Percentiles rank a stretch among this genome's conserved stretches.
phyloP scores from a whole-genome alignment of 2,329 filamentous ascomycete genomes.

The Microcyclospora pomicola region DNA sequence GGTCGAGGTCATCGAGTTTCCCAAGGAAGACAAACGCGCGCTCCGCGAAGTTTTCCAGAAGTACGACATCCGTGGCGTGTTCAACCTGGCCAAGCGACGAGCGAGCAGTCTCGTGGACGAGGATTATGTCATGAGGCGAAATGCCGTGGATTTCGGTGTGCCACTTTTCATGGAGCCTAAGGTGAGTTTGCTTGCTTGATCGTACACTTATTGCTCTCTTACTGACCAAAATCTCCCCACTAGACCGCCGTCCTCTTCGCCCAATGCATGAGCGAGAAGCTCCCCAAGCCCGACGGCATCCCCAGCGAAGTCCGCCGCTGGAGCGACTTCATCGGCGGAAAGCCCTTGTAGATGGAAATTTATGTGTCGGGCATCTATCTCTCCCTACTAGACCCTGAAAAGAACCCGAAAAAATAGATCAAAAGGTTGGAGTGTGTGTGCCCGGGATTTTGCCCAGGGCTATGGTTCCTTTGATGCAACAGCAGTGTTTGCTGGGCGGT shows the following conservation, averaged over 20 bases:
- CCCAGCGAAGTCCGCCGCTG: constrained; percentile 83
- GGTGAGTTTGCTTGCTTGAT: constrained; percentile 41
- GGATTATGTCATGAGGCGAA: constrained; percentile 91
- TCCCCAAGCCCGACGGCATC: constrained; percentile 76
- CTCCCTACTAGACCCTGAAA: too few relatives aligned
- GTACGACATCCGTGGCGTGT: constrained; percentile 89
- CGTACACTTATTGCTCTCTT: constrained; percentile 4
- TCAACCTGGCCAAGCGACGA: constrained; percentile 78
- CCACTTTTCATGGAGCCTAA: constrained; percentile 97
- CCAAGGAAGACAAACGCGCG: constrained; percentile 87
- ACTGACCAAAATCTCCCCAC: background rate
- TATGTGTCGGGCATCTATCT: too few relatives aligned
- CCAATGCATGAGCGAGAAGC: constrained; percentile 92
- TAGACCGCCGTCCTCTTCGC: constrained; percentile 93
- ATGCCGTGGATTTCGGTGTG: constrained; percentile 95
- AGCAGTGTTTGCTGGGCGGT: too few relatives aligned
- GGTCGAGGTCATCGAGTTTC: constrained; percentile 92
- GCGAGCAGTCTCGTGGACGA: constrained; percentile 78
- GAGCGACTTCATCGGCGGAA: constrained; percentile 88
- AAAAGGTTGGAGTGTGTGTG: too few relatives aligned
- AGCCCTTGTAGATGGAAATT: constrained; percentile 44
- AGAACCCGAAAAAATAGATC: too few relatives aligned
- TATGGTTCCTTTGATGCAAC: too few relatives aligned
- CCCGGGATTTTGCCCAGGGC: too few relatives aligned
- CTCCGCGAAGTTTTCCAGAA: constrained; percentile 92